These are phyloP conservation scores for Alliaria petiolata DNA, from an alignment of 345 rosid genomes.

Conservation along the genomic window DNA sequence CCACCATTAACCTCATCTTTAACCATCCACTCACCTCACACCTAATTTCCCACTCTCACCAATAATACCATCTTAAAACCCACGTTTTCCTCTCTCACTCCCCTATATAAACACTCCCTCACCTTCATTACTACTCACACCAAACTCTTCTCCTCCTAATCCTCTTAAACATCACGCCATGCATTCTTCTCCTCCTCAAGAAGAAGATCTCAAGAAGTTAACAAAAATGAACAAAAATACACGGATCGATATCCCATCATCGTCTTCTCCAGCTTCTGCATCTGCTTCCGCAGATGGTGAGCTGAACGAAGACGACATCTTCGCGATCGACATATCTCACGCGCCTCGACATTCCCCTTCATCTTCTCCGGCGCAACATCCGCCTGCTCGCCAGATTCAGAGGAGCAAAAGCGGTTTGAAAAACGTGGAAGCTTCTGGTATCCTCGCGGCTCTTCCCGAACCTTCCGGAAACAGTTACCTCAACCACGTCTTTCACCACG, in stretches of 20 bases:
- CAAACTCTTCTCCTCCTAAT: too few relatives aligned
- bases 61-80: too few relatives aligned
- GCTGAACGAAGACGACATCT: slow-evolving; percentile 69
- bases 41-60: too few relatives aligned
- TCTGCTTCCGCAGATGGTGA: slow-evolving; percentile 42
- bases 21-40: too few relatives aligned
- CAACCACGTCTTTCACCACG: slow-evolving; percentile 49
- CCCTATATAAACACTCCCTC: too few relatives aligned
- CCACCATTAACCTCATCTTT: too few relatives aligned
- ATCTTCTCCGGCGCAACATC: slow-evolving; percentile 21
- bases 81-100: too few relatives aligned
- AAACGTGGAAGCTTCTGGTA: slow-evolving; percentile 57
- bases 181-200: too few relatives aligned
- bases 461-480: slow-evolving; percentile 28
- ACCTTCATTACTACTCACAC: too few relatives aligned
- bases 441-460: slow-evolving; percentile 74
- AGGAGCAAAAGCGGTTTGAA: slow-evolving; percentile 35
- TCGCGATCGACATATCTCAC: slow-evolving; percentile 47
- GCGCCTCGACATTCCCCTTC: slow-evolving; percentile 12
- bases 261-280: slow-evolving; percentile 24
- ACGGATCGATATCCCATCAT: slow-evolving; percentile 20
- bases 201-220: slow-evolving; percentile 20
- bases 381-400: slow-evolving; percentile 25
- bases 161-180: too few relatives aligned
- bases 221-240: slow-evolving; percentile 17